Conservation (phyloP, 257 asterid genomes). For the Leonotis leonurus region DNA sequence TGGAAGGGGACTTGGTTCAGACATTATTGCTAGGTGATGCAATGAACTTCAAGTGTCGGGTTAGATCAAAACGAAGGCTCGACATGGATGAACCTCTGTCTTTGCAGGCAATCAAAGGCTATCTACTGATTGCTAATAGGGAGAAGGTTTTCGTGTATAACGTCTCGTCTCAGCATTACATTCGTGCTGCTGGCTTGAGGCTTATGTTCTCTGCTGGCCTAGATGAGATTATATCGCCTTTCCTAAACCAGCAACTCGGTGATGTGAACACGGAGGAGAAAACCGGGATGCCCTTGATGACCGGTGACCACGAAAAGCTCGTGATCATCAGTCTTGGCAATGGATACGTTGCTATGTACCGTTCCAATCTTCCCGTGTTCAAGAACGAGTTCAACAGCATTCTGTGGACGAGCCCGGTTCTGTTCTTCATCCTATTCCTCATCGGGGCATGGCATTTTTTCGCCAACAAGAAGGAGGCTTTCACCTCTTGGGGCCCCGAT, state of each 20-base stretch:
- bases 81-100: constrained; percentile 58
- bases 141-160: constrained; percentile 68
- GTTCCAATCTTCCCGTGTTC: constrained; percentile 71
- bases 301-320: constrained; percentile 69
- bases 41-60: constrained; percentile 85
- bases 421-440: constrained; percentile 75
- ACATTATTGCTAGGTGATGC: constrained; percentile 70
- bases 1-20: constrained; percentile 74
- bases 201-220: constrained; percentile 58
- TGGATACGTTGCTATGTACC: constrained; percentile 72
- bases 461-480: constrained; percentile 85
- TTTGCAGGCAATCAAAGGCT: constrained; percentile 77
- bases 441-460: constrained; percentile 87
- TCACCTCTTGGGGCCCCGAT: constrained; percentile 91
- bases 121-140: constrained; percentile 50
- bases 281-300: constrained; percentile 40
- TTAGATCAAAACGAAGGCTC: constrained; percentile 64
- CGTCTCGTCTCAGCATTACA: constrained; percentile 79
- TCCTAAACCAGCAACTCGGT: constrained; percentile 35
- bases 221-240: constrained; percentile 56
- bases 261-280: constrained; percentile 21
- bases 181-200: constrained; percentile 66
- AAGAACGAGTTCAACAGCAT: constrained; percentile 73
- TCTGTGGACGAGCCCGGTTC: constrained; percentile 81
- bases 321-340: constrained; percentile 60